Percentiles rank a stretch among this genome's conserved stretches.
These are phyloP conservation scores for Marasmius sp. DNA, from an alignment of 1,284 basidiomycete genomes.

Conservation along the genomic window DNA sequence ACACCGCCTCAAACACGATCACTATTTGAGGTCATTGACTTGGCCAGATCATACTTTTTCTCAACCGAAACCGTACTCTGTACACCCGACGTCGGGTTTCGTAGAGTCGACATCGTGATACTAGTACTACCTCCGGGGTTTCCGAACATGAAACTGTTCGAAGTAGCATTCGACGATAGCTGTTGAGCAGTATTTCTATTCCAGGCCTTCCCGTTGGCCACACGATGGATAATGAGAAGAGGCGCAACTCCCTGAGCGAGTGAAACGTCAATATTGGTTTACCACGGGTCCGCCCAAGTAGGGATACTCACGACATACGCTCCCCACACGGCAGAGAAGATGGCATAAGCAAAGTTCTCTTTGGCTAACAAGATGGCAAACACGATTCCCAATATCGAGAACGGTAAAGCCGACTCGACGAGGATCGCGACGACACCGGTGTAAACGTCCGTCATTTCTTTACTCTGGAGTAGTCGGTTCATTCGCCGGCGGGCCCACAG, in stretches of 20 bases:
- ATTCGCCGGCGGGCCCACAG: constrained; percentile 12
- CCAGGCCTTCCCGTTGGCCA: neutral
- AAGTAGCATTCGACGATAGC: no score
- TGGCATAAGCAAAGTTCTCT: neutral
- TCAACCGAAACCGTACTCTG: no score
- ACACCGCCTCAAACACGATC: no score
- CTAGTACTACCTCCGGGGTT: no score
- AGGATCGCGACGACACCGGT: neutral
- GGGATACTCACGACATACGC: neutral
- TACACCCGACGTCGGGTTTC: no score
- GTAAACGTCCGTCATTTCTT: neutral
- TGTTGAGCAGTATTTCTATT: neutral
- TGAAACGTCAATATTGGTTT: neutral
- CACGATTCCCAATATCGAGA: constrained; percentile 3
- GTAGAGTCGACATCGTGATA: no score
- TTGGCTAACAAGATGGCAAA: neutral
- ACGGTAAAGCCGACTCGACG: neutral
- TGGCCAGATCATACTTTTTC: no score
- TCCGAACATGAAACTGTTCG: no score
- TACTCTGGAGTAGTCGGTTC: neutral
- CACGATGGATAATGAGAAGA: neutral
- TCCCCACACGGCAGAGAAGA: neutral
- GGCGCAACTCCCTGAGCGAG: neutral
- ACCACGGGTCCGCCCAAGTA: neutral
- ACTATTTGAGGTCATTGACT: no score